Conservation (phyloP, 768 basidiomycete genomes). For the Clavulina sp. region DNA sequence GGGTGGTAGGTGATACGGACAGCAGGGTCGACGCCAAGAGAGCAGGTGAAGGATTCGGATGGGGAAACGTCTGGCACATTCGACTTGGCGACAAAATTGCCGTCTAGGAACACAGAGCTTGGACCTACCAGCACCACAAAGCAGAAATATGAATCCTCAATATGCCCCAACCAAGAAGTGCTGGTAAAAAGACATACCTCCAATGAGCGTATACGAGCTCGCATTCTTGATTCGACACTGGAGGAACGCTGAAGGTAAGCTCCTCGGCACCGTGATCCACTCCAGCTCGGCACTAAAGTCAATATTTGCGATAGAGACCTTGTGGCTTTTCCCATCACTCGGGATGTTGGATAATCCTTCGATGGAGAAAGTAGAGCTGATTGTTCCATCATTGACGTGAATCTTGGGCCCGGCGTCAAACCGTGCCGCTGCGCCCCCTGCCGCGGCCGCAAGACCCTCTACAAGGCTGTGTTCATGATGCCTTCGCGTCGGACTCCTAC, state of each 20-base stretch:
- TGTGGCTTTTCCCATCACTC: conserved; percentile 7
- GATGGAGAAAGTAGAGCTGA: conserved; percentile 8
- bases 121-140: not conserved
- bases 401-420: too few species aligned
- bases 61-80: conserved; percentile 6
- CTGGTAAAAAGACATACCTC: not conserved
- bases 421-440: too few species aligned
- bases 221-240: not conserved
- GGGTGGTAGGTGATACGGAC: conserved; percentile 10
- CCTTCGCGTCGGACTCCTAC: too few species aligned
- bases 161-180: not conserved
- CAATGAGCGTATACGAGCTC: not conserved
- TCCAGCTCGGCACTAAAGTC: conserved; percentile 10
- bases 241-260: not conserved
- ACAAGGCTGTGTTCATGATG: too few species aligned
- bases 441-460: too few species aligned
- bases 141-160: conserved; percentile 2
- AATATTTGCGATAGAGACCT: conserved; percentile 13
- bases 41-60: conserved; percentile 7
- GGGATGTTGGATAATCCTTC: conserved; percentile 11
- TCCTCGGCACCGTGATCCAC: conserved; percentile 12
- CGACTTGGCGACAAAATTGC: conserved; percentile 11
- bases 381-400: not conserved
- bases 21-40: conserved; percentile 10
- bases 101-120: conserved; percentile 9